A percentile compares a stretch with the other conserved stretches of the same genome.
Evolutionary conservation across 2,329 filamentous ascomycete genomes (phyloP).

Genomic region (Aspergillus ruber): DNA sequence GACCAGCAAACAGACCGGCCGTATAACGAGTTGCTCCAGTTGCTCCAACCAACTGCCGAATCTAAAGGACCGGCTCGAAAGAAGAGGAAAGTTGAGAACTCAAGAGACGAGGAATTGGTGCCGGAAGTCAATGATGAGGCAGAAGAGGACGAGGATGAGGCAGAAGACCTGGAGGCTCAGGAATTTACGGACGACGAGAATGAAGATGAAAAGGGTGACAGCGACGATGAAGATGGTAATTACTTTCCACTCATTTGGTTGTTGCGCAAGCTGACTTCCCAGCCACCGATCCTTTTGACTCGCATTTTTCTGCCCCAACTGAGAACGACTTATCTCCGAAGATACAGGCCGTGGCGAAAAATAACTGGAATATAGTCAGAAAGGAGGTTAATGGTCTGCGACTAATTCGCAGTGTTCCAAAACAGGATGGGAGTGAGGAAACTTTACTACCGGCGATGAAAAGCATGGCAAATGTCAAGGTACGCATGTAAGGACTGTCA

Average conservation of each 20-base stretch:
- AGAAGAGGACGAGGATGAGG: conserved; percentile 17
- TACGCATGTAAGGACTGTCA: conserved; percentile 9
- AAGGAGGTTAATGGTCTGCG: conserved; percentile 28
- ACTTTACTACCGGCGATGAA: conserved; percentile 24
- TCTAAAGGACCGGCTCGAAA: conserved; percentile 44
- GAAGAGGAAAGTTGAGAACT: conserved; percentile 46
- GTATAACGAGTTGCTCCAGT: conserved; percentile 53
- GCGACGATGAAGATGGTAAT: conserved; percentile 34
- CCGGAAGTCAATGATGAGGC: conserved; percentile 22
- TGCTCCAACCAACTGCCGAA: conserved; percentile 42
- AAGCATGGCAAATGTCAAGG: conserved; percentile 30
- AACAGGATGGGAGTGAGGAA: conserved; percentile 18
- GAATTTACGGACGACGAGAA: conserved; percentile 42
- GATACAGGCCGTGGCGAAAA: conserved; percentile 41
- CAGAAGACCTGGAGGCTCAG: conserved; percentile 45
- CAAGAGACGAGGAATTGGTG: conserved; percentile 17
- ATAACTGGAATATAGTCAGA: conserved; percentile 45
- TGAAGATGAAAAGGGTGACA: conserved; percentile 23
- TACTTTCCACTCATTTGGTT: not conserved
- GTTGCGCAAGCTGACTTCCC: conserved; percentile 43
- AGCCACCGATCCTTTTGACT: conserved; percentile 66
- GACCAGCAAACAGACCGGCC: conserved; percentile 37
- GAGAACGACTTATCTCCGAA: conserved; percentile 52
- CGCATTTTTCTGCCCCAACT: conserved; percentile 67
- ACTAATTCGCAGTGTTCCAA: conserved; percentile 24